A percentile compares a stretch with the other conserved stretches of the same genome.
These are phyloP conservation scores for Yamagishiella unicocca DNA, from an alignment of 139 green algal species.

Conservation along the genomic window DNA sequence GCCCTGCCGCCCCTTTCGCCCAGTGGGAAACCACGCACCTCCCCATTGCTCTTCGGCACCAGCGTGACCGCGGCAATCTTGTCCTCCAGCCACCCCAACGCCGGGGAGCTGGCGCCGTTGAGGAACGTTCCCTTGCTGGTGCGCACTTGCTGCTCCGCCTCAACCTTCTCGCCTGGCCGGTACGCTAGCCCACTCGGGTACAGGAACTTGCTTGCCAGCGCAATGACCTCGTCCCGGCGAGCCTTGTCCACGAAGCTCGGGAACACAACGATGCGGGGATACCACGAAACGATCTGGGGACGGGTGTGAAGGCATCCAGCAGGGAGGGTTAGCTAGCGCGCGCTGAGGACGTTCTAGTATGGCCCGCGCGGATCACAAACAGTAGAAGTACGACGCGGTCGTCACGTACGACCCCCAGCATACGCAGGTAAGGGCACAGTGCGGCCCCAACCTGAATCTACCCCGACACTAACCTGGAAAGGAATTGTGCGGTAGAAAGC, in stretches of 20 bases:
- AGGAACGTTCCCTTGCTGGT: constrained; percentile 64
- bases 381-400: too few species aligned
- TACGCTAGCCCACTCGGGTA: constrained; percentile 45
- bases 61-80: constrained; percentile 61
- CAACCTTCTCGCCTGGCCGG: constrained; percentile 33
- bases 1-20: neutral
- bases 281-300: constrained; percentile 57
- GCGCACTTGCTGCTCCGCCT: constrained; percentile 46
- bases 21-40: constrained; percentile 53
- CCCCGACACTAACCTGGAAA: constrained; percentile 39
- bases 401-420: too few species aligned
- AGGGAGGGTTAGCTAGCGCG: too few species aligned
- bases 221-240: constrained; percentile 45
- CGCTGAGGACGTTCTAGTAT: too few species aligned
- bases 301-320: neutral
- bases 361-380: too few species aligned
- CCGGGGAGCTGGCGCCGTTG: constrained; percentile 20
- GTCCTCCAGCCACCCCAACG: constrained; percentile 59
- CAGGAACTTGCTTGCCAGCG: constrained; percentile 40
- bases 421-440: neutral
- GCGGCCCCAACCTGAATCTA: neutral
- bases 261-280: constrained; percentile 62
- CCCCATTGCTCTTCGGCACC: constrained; percentile 55
- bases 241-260: constrained; percentile 48
- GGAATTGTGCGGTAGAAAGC: constrained; percentile 46